Evolutionary conservation across 2,329 filamentous ascomycete species (phyloP).

Genomic region (Venturia pyrina): DNA sequence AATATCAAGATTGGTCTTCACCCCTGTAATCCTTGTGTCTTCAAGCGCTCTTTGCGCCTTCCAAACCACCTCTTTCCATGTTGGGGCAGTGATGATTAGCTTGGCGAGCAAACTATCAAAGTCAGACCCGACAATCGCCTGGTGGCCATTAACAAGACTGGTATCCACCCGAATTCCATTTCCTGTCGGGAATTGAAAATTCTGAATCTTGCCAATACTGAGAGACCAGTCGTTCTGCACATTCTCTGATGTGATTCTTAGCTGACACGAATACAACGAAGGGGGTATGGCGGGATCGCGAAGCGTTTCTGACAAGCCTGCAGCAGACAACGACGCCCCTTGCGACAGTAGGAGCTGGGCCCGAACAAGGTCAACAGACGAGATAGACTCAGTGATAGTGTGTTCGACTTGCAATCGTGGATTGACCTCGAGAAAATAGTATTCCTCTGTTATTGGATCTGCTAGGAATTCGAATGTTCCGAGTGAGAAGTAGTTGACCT

Average conservation of each 20-base stretch:
- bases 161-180: conserved; percentile 50
- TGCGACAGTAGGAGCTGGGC: conserved; percentile 45
- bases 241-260: conserved; percentile 49
- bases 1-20: conserved; percentile 48
- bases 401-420: conserved; percentile 53
- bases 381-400: conserved; percentile 49
- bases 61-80: conserved; percentile 40
- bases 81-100: conserved; percentile 45
- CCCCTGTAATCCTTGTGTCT: conserved; percentile 45
- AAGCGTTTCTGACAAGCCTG: conserved; percentile 22
- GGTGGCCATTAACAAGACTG: conserved; percentile 35
- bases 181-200: conserved; percentile 45
- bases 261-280: conserved; percentile 40
- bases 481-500: conserved; percentile 47
- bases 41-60: conserved; percentile 47
- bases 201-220: conserved; percentile 49
- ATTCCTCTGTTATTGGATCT: conserved; percentile 37
- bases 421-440: conserved; percentile 53
- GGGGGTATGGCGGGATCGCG: conserved; percentile 29
- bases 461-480: conserved; percentile 58
- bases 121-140: conserved; percentile 40
- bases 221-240: conserved; percentile 43
- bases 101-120: conserved; percentile 53
- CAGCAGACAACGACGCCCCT: conserved; percentile 32
- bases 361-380: conserved; percentile 44